Base-by-base conservation (phyloP, 73 alveolate species). In the Stentor coeruleus region DNA sequence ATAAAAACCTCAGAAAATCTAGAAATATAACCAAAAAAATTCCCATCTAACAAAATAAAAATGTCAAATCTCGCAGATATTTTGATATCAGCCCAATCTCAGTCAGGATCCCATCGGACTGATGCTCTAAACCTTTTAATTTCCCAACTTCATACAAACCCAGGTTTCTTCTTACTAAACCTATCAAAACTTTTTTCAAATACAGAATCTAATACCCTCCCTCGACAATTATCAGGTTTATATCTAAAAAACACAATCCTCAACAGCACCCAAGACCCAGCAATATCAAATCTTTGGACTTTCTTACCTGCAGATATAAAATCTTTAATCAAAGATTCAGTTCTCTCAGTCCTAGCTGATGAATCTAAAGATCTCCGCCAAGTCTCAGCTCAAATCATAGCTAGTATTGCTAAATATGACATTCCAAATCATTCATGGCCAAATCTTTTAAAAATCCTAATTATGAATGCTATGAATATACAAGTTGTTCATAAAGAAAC, bases 381-480 rank as follows among this genome's bases (percentile, higher is more conserved):
- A 0, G 58, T n/a, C 59, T 31, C 83, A 6, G 83, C 74, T n/a
- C 72, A 75, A 40, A n/a, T 28, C 15, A 39, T 75, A 1, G 77
- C 83, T 14, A 6, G 31, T 14, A 39, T 75, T 39, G 66, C 38
- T 0, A 75, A 38, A 75, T 26, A 36, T 14, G 83, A 75, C n/a
- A 36, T 75, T 20, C 83, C 83, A 39, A 36, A n/a, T n/a, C 59
- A 66, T 14, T 35, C 33, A 39, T 75, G 83, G 83, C 72, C 38
- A 3, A 66, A 75, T 0, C 15, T 37, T 75, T 37, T 75, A n/a
- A 40, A 15, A 14, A 75, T 75, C 58, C 39, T 75, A 38, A 40
- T 40, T 20, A 28, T n/a, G 38, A 75, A 75, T 38, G 66, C 81
- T n/a, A 75, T 39, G 59, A 37, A 75, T 2, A 38, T 39, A 66